Evolutionary conservation across 805 yeast species (phyloP), one percentile per base, ranked within the genome.

Genomic region (Candida ficus): DNA sequence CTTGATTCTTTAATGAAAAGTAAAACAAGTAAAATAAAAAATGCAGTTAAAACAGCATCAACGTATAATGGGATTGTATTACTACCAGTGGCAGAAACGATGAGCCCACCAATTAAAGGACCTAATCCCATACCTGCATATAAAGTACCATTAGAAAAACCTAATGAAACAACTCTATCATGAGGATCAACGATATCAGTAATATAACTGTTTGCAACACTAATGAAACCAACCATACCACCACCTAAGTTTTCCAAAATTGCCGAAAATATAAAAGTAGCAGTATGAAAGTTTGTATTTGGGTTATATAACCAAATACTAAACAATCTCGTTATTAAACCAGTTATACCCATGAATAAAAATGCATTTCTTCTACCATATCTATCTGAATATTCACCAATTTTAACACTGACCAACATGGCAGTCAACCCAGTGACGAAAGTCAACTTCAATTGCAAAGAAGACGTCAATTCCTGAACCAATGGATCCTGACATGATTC

Each of bases 161-260:
- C 86, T 48, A 85, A 64, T 17, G 72, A 66, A 39, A 73, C 69
- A 19, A 77, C 71, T 45, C 95, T 64, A 41, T 74, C 68, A 26
- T 66, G 69, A 1, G 85, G 73, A 17, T 78, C 81, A 7, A 79
- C 80, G 29, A 86, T 77, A 62, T 88, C 96, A 4, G 87, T 68
- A 14, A 84, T 70, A 54, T 86, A 88, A 44, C 90, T 76, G 54
- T 80, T 80, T 11, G 77, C 64, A 23, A 83, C 62, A 9, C 82
- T 75, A 37, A 83, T 52, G 26, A 80, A 51, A 6, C 80, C 69
- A 44, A 76, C 60, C 8, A 72, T 37, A 0, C 88, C 83, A 19
- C 96, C 96, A n/a, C 80, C 74, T 4, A 72, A 38, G 20, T 78
- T 68, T 23, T 68, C 70, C 2, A 81, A 27, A 1, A 72, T 43